Evolutionary conservation across 257 asterid species (phyloP), one percentile per base, ranked within the genome.

Genomic region (Fraxinus anomala): DNA sequence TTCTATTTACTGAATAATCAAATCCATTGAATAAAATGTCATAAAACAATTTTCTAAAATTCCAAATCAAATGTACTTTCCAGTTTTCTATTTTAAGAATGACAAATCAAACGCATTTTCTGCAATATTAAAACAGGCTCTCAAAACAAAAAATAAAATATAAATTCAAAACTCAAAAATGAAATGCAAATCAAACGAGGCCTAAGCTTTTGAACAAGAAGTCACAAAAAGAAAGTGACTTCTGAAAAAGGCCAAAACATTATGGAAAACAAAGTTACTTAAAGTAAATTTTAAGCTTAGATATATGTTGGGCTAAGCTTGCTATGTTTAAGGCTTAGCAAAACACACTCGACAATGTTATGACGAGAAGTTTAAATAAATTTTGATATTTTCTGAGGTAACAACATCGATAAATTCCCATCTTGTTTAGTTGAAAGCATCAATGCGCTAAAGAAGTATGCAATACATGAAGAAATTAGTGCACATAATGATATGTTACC

Each of bases 401-500:
- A 19, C 26, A 61, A 10, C 6, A 1, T 24, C 33, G 17, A 12
- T 26, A 63, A n/a, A 7, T 24, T 63, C 69, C n/a, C 36, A 63
- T 63, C 14, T 26, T 63, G 19, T 63, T 59, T 24, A 12, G 17
- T 54, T 17, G 0, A 6, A 24, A 40, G 10, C 28, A 80, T 31
- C 31, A 24, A 5, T 0, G 31, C 10, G 54, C 74, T 11, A 21
- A 10, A 63, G n/a, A 63, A 24, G 19, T 31, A 26, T 26, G 34
- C 17, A 24, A 63, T 26, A 26, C 69, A 26, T 0, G 19, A 26
- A 63, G 33, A 63, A 63, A 63, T 11, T 24, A 26, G 7, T 1
- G 17, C 69, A 9, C 34, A 63, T 2, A 63, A 63, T 23, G 19
- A 10, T 63, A 8, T 23, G 21, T 24, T 81, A 92, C 98, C 97